A percentile compares a stretch with the other conserved stretches of the same genome.
These are phyloP conservation scores for Fragaria nilgerrensis DNA, from an alignment of 306 rosid genomes.

Conservation along the genomic window DNA sequence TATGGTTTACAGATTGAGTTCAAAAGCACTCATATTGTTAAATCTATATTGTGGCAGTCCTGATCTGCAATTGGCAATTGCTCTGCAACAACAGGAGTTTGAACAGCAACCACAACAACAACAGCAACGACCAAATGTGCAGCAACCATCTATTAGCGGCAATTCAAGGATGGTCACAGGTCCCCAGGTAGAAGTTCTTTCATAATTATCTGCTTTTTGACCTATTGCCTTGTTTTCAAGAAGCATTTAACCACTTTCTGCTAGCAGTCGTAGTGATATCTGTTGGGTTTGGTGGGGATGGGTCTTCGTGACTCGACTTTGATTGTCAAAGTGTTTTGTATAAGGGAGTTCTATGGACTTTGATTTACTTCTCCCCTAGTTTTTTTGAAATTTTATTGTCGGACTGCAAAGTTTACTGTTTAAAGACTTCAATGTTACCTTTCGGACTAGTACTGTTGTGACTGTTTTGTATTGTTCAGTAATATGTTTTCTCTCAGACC, in stretches of 20 bases:
- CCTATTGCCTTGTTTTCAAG: neutral
- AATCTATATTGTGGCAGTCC: constrained; percentile 51
- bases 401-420: neutral
- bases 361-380: neutral
- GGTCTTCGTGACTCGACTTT: neutral
- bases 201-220: constrained; percentile 2
- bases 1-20: neutral
- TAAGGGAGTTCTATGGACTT: neutral
- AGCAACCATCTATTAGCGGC: constrained; percentile 48
- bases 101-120: constrained; percentile 82
- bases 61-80: constrained; percentile 92
- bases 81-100: constrained; percentile 96
- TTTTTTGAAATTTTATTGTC: neutral
- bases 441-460: neutral
- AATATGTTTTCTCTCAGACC: neutral
- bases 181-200: constrained; percentile 66
- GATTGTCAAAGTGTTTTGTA: neutral
- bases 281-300: neutral
- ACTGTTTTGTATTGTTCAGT: neutral
- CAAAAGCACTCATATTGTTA: neutral
- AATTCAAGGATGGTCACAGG: constrained; percentile 80
- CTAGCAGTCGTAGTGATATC: neutral
- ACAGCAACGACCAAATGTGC: constrained; percentile 58
- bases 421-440: neutral
- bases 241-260: neutral